These are phyloP conservation scores for Collybia sp. DNA, from an alignment of 768 basidiomycete genomes.

Conservation along the genomic window DNA sequence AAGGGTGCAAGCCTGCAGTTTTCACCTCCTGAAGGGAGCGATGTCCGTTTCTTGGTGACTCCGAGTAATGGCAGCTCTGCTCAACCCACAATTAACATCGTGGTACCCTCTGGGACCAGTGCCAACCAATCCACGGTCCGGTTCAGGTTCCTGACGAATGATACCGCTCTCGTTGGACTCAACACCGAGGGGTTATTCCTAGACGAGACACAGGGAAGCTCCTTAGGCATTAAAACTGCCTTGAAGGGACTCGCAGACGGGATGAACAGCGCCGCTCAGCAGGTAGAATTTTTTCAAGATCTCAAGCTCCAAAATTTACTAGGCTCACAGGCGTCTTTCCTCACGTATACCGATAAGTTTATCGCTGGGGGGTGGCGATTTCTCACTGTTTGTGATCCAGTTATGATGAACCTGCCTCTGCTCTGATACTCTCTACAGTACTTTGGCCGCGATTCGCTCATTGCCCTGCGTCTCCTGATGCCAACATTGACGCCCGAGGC, in stretches of 20 bases:
- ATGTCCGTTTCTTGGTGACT: slow-evolving; percentile 23
- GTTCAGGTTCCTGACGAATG: slow-evolving; percentile 31
- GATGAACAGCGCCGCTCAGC: slow-evolving; percentile 14
- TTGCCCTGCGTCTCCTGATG: slow-evolving; percentile 36
- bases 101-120: slow-evolving; percentile 16
- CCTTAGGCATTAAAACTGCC: slow-evolving; percentile 17
- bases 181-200: slow-evolving; percentile 27
- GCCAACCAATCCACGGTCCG: slow-evolving; percentile 17
- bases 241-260: slow-evolving; percentile 23
- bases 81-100: slow-evolving; percentile 29
- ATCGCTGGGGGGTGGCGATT: slow-evolving; percentile 42
- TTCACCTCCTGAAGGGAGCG: slow-evolving; percentile 17
- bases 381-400: slow-evolving; percentile 23
- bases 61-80: slow-evolving; percentile 24
- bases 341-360: slow-evolving; percentile 33
- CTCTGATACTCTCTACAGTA: slow-evolving; percentile 12
- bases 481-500: slow-evolving; percentile 33
- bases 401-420: background rate
- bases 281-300: slow-evolving; percentile 3
- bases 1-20: slow-evolving; percentile 26
- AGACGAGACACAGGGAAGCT: slow-evolving; percentile 17
- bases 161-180: slow-evolving; percentile 29
- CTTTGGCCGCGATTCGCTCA: slow-evolving; percentile 35
- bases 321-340: slow-evolving; percentile 28
- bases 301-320: background rate